These are phyloP conservation scores for Colletotrichum sp. DNA, from an alignment of 2,329 filamentous ascomycete species.

Conservation along the genomic window DNA sequence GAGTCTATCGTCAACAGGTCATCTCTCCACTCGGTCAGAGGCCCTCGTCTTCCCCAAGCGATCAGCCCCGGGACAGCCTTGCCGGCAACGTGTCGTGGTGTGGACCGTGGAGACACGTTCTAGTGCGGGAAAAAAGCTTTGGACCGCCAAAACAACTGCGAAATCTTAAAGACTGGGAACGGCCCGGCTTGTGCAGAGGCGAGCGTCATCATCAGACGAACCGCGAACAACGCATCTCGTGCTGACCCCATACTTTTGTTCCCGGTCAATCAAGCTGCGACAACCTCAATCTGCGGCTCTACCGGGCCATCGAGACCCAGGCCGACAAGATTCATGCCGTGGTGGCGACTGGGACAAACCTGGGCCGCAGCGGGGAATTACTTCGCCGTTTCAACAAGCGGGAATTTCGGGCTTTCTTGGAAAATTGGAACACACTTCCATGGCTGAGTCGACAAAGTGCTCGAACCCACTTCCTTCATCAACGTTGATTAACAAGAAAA, in stretches of 20 bases:
- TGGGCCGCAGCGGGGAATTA: not conserved
- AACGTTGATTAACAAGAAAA: not conserved
- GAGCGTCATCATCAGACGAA: constrained; percentile 15
- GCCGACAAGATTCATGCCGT: not conserved
- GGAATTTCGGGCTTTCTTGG: not conserved
- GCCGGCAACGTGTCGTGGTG: not conserved
- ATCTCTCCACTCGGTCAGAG: not conserved
- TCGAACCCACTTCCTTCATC: not conserved
- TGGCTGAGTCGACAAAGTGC: not conserved
- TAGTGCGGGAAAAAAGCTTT: not conserved
- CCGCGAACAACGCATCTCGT: not conserved
- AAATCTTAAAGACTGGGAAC: constrained; percentile 16
- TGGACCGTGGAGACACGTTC: constrained; percentile 9
- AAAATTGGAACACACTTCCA: not conserved
- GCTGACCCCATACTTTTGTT: not conserved
- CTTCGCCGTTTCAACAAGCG: constrained; percentile 2
- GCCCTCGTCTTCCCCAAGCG: constrained; percentile 5
- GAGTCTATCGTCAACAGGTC: not conserved
- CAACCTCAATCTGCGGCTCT: constrained; percentile 16
- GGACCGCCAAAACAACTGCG: not conserved
- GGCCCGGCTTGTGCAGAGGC: not conserved
- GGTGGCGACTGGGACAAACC: not conserved
- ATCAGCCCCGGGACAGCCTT: constrained; percentile 14
- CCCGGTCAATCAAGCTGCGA: constrained; percentile 16
- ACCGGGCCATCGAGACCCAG: not conserved